Evolutionary conservation across 2,329 filamentous ascomycete genomes (phyloP).

Genomic region (Calonectria crousiana): DNA sequence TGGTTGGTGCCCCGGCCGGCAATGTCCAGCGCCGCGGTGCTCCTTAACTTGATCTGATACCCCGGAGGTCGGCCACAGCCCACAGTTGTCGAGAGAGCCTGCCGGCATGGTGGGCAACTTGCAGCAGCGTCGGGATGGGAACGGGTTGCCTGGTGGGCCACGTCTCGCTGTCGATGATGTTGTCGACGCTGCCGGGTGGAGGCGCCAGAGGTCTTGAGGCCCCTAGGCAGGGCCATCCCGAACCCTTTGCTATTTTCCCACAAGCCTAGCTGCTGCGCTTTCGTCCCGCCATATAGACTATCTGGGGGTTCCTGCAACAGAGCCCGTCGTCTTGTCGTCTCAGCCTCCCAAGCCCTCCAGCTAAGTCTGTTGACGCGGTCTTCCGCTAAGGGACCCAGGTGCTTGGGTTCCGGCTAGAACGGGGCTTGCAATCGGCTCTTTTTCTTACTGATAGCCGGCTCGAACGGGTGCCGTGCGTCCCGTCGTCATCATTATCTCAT

Average conservation of each 20-base stretch:
- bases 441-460: background rate
- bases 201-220: background rate
- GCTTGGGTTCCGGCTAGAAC: background rate
- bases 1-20: slow-evolving; percentile 33
- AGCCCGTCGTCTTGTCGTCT: slow-evolving; percentile 8
- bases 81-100: slow-evolving; percentile 18
- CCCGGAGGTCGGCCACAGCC: slow-evolving; percentile 15
- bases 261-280: background rate
- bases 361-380: background rate
- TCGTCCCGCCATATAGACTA: slow-evolving; percentile 5
- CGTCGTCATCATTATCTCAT: slow-evolving; percentile 12
- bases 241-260: background rate
- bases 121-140: slow-evolving; percentile 25
- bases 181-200: slow-evolving; percentile 14
- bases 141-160: slow-evolving; percentile 19
- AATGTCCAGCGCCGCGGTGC: slow-evolving; percentile 36
- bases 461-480: slow-evolving; percentile 11
- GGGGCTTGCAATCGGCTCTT: background rate
- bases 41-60: slow-evolving; percentile 23
- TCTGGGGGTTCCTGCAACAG: slow-evolving; percentile 7
- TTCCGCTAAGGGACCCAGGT: slow-evolving; percentile 7
- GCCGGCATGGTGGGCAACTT: slow-evolving; percentile 20
- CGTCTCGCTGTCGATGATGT: slow-evolving; percentile 19
- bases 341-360: slow-evolving; percentile 2
- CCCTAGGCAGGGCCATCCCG: slow-evolving; percentile 8